These are phyloP conservation scores for Meira miltonrushii DNA, from an alignment of 1,284 basidiomycete species.

Conservation along the genomic window DNA sequence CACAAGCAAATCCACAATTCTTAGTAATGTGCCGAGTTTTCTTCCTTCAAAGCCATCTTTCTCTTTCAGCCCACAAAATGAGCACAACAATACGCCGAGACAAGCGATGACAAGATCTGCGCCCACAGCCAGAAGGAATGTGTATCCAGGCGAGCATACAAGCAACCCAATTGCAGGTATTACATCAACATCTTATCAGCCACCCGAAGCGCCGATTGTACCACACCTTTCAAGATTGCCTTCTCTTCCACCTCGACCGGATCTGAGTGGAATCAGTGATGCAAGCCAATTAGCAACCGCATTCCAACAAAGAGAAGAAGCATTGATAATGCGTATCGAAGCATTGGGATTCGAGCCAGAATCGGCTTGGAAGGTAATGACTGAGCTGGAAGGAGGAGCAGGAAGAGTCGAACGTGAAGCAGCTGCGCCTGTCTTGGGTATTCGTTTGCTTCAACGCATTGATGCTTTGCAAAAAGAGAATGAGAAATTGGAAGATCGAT, in stretches of 20 bases:
- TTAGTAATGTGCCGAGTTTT: too few species aligned
- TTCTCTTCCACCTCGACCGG: not conserved
- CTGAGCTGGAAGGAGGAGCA: not conserved
- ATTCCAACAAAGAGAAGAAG: conserved; percentile 5
- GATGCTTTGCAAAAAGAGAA: conserved; percentile 5
- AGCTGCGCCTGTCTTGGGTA: conserved; percentile 5
- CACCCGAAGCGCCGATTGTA: not conserved
- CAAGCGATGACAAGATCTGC: too few species aligned
- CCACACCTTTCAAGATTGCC: conserved; percentile 5
- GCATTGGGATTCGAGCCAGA: conserved; percentile 8
- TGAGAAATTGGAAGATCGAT: not conserved
- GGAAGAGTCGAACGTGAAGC: not conserved
- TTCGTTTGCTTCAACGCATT: conserved; percentile 7
- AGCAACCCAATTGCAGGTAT: too few species aligned
- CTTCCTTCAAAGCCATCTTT: too few species aligned
- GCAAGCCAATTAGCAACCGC: too few species aligned
- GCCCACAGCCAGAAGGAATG: too few species aligned
- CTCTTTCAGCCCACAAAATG: too few species aligned
- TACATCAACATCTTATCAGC: too few species aligned
- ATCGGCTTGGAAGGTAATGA: conserved; percentile 4
- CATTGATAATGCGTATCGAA: conserved; percentile 4
- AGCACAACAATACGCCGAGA: too few species aligned
- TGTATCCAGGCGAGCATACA: too few species aligned
- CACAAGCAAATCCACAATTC: too few species aligned
- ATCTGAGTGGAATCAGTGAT: not conserved